These are phyloP conservation scores for Diaporthe australafricana DNA, from an alignment of 2,329 filamentous ascomycete species.

Conservation along the genomic window DNA sequence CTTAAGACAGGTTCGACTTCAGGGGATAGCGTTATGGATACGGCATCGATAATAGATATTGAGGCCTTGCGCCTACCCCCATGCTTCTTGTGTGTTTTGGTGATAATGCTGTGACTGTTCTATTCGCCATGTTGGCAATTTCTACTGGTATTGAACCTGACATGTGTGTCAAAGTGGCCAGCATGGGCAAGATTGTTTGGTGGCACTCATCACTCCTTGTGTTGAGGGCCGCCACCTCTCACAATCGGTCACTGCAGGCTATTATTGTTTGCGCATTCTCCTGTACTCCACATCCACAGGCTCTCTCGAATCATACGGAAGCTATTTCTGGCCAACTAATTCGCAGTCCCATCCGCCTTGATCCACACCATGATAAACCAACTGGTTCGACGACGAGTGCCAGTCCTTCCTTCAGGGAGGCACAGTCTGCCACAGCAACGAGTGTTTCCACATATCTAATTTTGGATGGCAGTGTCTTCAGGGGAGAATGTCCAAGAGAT, in stretches of 20 bases:
- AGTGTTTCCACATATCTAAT: slow-evolving; percentile 4
- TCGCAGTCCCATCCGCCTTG: background rate
- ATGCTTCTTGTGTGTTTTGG: background rate
- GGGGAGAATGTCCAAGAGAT: background rate
- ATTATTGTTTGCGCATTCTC: background rate
- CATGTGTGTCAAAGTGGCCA: too few species aligned
- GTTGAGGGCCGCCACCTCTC: background rate
- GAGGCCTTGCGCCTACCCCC: slow-evolving; percentile 7
- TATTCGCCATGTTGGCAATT: background rate
- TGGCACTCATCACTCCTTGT: too few species aligned
- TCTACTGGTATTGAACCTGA: background rate
- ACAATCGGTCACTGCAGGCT: background rate
- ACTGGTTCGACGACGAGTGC: background rate
- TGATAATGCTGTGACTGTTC: background rate
- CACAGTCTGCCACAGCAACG: background rate
- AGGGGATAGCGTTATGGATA: slow-evolving; percentile 6
- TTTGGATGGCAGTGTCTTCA: background rate
- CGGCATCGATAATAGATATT: slow-evolving; percentile 9
- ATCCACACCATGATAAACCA: slow-evolving; percentile 8
- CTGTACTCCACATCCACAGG: background rate
- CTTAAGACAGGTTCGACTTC: background rate
- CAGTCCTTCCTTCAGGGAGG: background rate
- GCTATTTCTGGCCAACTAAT: slow-evolving; percentile 8
- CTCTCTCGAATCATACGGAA: slow-evolving; percentile 7
- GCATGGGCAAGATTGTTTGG: too few species aligned